phyloP scores from a whole-genome alignment of 2,329 filamentous ascomycete genomes.

The Phoma sp. region DNA sequence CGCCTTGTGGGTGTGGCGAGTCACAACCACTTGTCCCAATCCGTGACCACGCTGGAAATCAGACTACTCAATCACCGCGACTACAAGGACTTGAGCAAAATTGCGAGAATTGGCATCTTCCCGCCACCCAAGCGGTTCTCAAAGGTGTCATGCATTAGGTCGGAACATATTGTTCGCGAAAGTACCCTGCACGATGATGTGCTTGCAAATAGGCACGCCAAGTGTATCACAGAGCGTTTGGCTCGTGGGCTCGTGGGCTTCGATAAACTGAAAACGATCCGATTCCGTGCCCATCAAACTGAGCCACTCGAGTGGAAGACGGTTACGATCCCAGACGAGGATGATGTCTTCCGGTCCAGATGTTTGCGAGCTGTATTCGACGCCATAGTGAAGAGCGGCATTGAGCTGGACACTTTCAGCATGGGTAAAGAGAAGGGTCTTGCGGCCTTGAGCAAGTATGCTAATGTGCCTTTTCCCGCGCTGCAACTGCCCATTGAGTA shows the following conservation, averaged over 20 bases:
- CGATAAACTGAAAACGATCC: conserved; percentile 25
- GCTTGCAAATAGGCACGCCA: conserved; percentile 7
- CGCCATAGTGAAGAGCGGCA: conserved; percentile 27
- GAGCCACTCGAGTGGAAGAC: conserved; percentile 18
- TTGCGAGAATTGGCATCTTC: conserved; percentile 31
- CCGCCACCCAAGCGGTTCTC: conserved; percentile 40
- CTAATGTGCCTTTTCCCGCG: conserved; percentile 22
- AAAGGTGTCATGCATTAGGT: conserved; percentile 22
- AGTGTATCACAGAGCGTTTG: conserved; percentile 30
- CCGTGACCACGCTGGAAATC: conserved; percentile 31
- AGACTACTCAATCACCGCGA: conserved; percentile 32
- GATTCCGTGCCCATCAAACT: conserved; percentile 23
- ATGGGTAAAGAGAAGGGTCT: conserved; percentile 24
- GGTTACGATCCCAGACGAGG: conserved; percentile 14
- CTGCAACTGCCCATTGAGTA: conserved; percentile 20
- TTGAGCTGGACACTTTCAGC: conserved; percentile 29
- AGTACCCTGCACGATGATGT: conserved; percentile 32
- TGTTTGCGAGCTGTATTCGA: conserved; percentile 34
- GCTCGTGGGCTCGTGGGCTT: conserved; percentile 24
- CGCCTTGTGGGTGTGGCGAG: conserved; percentile 27
- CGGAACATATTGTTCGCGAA: conserved; percentile 27
- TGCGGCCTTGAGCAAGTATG: conserved; percentile 16
- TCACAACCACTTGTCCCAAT: conserved; percentile 21
- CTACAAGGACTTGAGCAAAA: conserved; percentile 29
- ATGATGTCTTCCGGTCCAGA: conserved; percentile 25